Evolutionary conservation across 768 basidiomycete genomes (phyloP).

Genomic region (Leccinum ochraceum): DNA sequence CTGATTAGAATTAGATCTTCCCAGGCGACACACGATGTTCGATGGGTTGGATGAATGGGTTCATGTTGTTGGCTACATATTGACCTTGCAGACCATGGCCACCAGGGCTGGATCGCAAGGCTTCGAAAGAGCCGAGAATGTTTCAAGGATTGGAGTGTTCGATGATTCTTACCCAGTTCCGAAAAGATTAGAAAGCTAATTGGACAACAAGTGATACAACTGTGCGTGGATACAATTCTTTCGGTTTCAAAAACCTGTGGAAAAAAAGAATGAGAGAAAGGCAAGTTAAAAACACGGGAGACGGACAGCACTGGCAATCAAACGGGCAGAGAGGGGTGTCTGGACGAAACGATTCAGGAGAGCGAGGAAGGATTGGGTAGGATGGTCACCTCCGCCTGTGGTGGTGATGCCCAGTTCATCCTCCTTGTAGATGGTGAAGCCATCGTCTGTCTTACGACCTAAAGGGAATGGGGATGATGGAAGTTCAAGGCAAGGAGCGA

Average conservation of each 20-base stretch:
- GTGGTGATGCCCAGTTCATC: slow-evolving; percentile 73
- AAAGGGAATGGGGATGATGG: slow-evolving; percentile 16
- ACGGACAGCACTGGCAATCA: slow-evolving; percentile 86
- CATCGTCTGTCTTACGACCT: slow-evolving; percentile 83
- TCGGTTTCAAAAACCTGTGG: slow-evolving; percentile 29
- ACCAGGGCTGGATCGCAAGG: slow-evolving; percentile 41
- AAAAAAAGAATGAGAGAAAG: background rate
- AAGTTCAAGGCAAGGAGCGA: slow-evolving; percentile 18
- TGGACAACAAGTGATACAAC: slow-evolving; percentile 5
- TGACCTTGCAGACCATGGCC: slow-evolving; percentile 56
- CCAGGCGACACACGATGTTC: slow-evolving; percentile 27
- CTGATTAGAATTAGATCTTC: slow-evolving; percentile 9
- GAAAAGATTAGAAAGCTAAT: background rate
- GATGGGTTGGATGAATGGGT: slow-evolving; percentile 21
- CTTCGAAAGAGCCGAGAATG: slow-evolving; percentile 56
- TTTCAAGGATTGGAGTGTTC: background rate
- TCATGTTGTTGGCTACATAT: slow-evolving; percentile 58
- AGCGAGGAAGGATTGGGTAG: slow-evolving; percentile 9
- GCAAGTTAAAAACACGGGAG: background rate
- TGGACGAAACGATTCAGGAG: slow-evolving; percentile 36
- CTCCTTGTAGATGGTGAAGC: slow-evolving; percentile 78
- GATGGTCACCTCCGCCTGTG: slow-evolving; percentile 67
- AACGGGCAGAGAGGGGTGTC: slow-evolving; percentile 87
- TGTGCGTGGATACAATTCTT: background rate
- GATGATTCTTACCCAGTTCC: background rate